phyloP scores from a whole-genome alignment of 345 rosid genomes.

The Lagerstroemia speciosa region DNA sequence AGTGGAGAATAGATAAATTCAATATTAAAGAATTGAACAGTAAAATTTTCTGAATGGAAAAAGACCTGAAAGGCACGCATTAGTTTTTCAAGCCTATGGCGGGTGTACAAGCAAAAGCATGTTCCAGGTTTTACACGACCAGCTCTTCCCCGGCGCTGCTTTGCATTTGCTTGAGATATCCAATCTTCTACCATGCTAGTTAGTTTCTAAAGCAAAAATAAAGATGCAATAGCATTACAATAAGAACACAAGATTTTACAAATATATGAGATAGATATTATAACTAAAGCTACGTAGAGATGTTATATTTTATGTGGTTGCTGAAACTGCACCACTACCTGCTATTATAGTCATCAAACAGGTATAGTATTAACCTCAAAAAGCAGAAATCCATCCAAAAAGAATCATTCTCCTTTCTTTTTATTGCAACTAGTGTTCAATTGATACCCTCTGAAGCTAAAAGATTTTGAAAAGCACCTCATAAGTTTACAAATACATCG shows the following conservation, averaged over 20 bases:
- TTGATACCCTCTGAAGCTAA: background rate
- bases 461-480: background rate
- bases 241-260: background rate
- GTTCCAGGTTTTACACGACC: slow-evolving; percentile 93
- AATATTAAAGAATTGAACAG: too few relatives aligned
- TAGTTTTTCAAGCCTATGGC: slow-evolving; percentile 61
- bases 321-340: background rate
- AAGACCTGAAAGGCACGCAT: slow-evolving; percentile 90
- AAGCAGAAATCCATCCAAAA: background rate
- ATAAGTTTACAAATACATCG: background rate
- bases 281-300: background rate
- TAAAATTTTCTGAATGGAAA: too few relatives aligned
- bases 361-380: background rate
- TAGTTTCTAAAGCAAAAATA: slow-evolving; percentile 50
- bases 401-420: background rate
- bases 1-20: too few relatives aligned
- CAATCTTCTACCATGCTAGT: slow-evolving; percentile 98
- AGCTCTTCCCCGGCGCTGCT: slow-evolving; percentile 88
- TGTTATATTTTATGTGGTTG: background rate
- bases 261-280: background rate
- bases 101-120: slow-evolving; percentile 73
- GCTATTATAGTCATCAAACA: background rate
- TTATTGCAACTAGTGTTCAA: background rate
- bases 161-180: slow-evolving; percentile 89
- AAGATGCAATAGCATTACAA: slow-evolving; percentile 6